These are phyloP conservation scores for Handroanthus guayacan DNA, from an alignment of 257 asterid species.

Conservation along the genomic window DNA sequence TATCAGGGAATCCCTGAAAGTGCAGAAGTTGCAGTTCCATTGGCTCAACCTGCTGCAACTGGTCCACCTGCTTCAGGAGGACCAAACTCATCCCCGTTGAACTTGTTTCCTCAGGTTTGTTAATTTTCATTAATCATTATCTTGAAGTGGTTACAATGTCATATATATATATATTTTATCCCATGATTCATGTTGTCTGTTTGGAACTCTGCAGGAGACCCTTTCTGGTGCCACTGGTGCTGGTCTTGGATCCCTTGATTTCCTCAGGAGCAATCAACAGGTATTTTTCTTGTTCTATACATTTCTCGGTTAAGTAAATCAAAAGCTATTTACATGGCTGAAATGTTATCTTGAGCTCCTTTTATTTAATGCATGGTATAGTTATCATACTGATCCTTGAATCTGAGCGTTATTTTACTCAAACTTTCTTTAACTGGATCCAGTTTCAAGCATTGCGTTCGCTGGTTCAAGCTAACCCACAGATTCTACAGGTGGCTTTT, in stretches of 20 bases:
- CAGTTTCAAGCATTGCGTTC: conserved; percentile 83
- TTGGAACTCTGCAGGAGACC: conserved; percentile 58
- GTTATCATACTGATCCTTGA: background rate
- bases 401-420: no score
- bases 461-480: conserved; percentile 88
- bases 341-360: conserved; percentile 22
- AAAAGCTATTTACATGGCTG: background rate
- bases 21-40: conserved; percentile 68
- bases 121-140: conserved; percentile 2
- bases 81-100: conserved; percentile 87
- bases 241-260: conserved; percentile 79
- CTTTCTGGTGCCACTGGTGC: conserved; percentile 65
- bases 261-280: conserved; percentile 79
- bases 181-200: conserved; percentile 29
- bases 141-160: conserved; percentile 19
- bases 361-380: background rate
- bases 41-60: conserved; percentile 56
- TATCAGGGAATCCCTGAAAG: conserved; percentile 80
- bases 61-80: conserved; percentile 63
- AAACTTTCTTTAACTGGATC: conserved; percentile 30
- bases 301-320: background rate
- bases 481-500: conserved; percentile 78
- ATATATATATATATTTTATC: conserved; percentile 24
- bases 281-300: conserved; percentile 37
- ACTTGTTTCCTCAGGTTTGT: conserved; percentile 86